Conservation (phyloP, 495 filamentous ascomycete genomes). For the Melanomma pulvis-pyrius region DNA sequence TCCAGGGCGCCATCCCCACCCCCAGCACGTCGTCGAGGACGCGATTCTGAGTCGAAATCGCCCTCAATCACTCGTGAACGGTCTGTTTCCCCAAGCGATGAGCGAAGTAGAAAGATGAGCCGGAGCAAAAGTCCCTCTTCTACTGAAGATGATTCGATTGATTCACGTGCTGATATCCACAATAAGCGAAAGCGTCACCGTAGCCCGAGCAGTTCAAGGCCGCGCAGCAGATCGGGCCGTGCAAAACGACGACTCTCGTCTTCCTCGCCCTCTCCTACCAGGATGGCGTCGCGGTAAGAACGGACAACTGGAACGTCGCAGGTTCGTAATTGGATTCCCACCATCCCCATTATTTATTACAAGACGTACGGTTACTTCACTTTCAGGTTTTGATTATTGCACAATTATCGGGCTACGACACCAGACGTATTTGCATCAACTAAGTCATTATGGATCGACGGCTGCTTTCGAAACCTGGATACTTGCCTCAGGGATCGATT, state of each 20-base stretch:
- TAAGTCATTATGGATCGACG: neutral
- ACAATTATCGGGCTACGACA: neutral
- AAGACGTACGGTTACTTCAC: neutral
- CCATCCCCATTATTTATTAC: neutral
- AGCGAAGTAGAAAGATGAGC: slow-evolving; percentile 31
- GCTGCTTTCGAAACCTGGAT: neutral
- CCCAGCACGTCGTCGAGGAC: slow-evolving; percentile 33
- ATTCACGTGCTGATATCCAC: slow-evolving; percentile 54
- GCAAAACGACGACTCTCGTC: neutral
- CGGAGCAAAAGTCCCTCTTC: slow-evolving; percentile 49
- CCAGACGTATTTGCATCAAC: neutral
- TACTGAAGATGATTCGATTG: slow-evolving; percentile 48
- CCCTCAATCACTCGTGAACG: slow-evolving; percentile 51
- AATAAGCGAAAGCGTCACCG: slow-evolving; percentile 40
- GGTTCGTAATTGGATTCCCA: neutral
- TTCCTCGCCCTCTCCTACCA: neutral
- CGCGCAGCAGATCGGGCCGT: neutral
- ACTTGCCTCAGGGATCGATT: neutral
- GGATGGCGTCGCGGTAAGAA: too few species aligned
- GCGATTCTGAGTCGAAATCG: slow-evolving; percentile 39
- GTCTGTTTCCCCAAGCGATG: slow-evolving; percentile 44
- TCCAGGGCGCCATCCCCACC: slow-evolving; percentile 55
- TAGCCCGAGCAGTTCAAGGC: neutral
- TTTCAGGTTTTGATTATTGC: neutral
- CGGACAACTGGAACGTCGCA: neutral